A percentile compares a stretch with the other conserved stretches of the same genome.
Evolutionary conservation across 1,284 basidiomycete species (phyloP).

Genomic region (Puccinia novopanici): DNA sequence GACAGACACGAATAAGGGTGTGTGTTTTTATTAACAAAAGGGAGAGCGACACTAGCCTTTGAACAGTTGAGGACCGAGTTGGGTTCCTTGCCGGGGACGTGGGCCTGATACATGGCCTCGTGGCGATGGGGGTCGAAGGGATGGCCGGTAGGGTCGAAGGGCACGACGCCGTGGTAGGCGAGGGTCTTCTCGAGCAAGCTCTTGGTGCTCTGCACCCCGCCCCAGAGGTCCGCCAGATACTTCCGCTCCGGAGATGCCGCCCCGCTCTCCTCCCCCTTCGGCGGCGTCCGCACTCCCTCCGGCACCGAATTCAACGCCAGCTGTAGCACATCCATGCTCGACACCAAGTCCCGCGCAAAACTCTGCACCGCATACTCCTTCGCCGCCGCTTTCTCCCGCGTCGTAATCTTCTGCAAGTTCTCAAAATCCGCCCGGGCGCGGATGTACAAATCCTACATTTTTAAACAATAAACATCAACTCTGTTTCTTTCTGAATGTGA

Average conservation of each 20-base stretch:
- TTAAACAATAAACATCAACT: too few relatives aligned
- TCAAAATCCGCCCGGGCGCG: constrained; percentile 75
- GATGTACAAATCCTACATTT: constrained; percentile 57
- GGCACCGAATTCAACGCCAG: constrained; percentile 84
- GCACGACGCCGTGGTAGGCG: constrained; percentile 84
- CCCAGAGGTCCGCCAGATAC: constrained; percentile 72
- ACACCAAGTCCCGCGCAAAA: constrained; percentile 85
- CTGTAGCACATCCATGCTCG: constrained; percentile 86
- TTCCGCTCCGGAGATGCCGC: constrained; percentile 59
- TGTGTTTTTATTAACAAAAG: neutral
- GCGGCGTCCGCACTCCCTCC: neutral
- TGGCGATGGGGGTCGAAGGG: constrained; percentile 91
- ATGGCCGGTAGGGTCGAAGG: constrained; percentile 88
- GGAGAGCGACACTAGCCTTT: constrained; percentile 71
- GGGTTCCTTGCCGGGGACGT: constrained; percentile 79
- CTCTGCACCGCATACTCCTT: constrained; percentile 88
- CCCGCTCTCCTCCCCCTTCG: neutral
- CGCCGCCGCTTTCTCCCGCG: constrained; percentile 86
- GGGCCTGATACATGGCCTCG: constrained; percentile 92
- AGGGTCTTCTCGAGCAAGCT: constrained; percentile 85
- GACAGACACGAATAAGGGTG: neutral
- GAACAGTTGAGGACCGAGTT: constrained; percentile 89
- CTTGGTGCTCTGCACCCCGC: constrained; percentile 89
- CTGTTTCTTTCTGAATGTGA: neutral
- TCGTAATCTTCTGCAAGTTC: constrained; percentile 86